Evolutionary conservation across 169 alveolate genomes (phyloP), one percentile per base, ranked within the genome.

Genomic region (Ichthyophthirius multifiliis): DNA sequence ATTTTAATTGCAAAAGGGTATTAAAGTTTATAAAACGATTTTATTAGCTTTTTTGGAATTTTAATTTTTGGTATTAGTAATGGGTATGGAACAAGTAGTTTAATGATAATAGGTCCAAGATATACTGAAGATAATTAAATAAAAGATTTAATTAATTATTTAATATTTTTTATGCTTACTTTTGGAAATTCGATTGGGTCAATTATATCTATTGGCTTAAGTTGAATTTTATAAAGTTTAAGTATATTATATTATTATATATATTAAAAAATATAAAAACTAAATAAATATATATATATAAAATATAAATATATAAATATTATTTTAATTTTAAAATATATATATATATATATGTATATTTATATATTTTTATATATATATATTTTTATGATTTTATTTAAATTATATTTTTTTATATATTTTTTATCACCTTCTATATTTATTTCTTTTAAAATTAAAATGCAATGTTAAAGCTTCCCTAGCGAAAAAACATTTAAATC

Each of bases 401-500:
- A n/a, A n/a, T n/a, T n/a, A 18, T 62, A 55, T 10, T 27, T 13
- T 4, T 13, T 74, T 55, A 18, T 37, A 74, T 47, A 48, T 30
- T 20, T 43, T 45, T 43, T 80, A 39, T 96, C 93, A 96, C 76
- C 98, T 93, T 80, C 97, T 92, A 82, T 96, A 96, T 62, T 96
- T 89, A 77, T 90, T 93, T 79, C 96, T 95, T 84, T 96, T 96
- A 93, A 95, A 97, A 74, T 93, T 94, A 75, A 97, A 97, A 86
- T 96, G 94, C 63, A 97, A 85, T 77, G 96, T 97, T 43, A 97
- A 89, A 31, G 96, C 94, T 0, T 98, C 99, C 77, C 94, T 90
- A 65, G 94, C 97, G 83, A 96, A 96, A 31, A 88, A 90, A 75
- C 95, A 92, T 75, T 95, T 95, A 80, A 96, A 97, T 15, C 98